Percentiles rank a stretch among this genome's conserved stretches.
These are phyloP conservation scores for Oleoguttula mirabilis DNA, from an alignment of 495 filamentous ascomycete genomes.

Conservation along the genomic window DNA sequence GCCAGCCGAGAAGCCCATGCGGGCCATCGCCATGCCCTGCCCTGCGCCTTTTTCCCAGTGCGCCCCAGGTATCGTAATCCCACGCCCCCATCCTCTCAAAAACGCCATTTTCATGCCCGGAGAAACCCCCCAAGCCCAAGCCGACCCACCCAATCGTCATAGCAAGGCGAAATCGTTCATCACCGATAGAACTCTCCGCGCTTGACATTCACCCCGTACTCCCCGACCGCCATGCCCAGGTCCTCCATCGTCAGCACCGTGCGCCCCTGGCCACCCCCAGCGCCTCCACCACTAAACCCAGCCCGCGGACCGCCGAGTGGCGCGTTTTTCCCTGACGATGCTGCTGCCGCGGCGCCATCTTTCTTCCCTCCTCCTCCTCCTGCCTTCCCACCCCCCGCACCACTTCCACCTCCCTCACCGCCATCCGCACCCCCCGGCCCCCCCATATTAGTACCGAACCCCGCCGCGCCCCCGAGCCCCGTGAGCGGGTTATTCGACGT, in stretches of 20 bases:
- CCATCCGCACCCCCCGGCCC: conserved; percentile 4
- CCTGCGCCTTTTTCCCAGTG: no score
- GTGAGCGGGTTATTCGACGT: conserved; percentile 76
- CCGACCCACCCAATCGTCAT: no score
- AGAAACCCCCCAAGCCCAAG: no score
- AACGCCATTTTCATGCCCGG: no score
- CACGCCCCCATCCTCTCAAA: no score
- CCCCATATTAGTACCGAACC: conserved; percentile 41
- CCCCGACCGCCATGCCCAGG: conserved; percentile 89
- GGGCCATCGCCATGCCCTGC: no score
- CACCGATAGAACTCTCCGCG: conserved; percentile 95
- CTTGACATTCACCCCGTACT: conserved; percentile 96
- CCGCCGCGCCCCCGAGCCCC: conserved; percentile 65
- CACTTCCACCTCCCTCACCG: conserved; percentile 39
- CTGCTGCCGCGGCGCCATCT: no score
- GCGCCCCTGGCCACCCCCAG: conserved; percentile 77
- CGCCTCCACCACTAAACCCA: conserved; percentile 73
- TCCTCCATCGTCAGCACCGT: conserved; percentile 99
- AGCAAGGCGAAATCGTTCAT: no score
- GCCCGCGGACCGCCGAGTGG: conserved; percentile 79
- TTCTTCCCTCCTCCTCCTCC: conserved; percentile 25
- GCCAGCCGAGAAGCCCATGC: no score
- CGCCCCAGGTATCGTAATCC: no score
- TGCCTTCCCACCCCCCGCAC: conserved; percentile 35
- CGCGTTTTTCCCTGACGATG: conserved; percentile 39